Conservation (phyloP, 495 filamentous ascomycete species). For the Evernia prunastri region DNA sequence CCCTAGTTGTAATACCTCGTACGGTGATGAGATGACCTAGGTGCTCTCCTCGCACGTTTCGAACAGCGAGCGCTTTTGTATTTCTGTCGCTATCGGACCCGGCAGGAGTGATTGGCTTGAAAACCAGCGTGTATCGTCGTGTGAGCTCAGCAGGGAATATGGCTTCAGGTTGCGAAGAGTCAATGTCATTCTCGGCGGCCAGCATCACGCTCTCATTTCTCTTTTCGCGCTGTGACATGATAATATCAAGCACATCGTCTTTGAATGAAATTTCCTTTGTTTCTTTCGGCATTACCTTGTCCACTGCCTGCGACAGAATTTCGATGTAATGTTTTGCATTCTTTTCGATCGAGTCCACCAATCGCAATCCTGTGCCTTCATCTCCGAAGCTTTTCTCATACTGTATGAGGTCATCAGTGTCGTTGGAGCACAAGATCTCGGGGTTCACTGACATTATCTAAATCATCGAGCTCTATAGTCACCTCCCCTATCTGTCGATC, state of each 20-base stretch:
- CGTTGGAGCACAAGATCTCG: not conserved
- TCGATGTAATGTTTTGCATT: slow-evolving; percentile 97
- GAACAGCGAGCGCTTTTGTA: slow-evolving; percentile 81
- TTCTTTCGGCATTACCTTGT: slow-evolving; percentile 76
- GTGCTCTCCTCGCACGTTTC: slow-evolving; percentile 86
- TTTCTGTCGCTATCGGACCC: slow-evolving; percentile 55
- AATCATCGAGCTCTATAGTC: slow-evolving; percentile 82
- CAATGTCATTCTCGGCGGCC: slow-evolving; percentile 59
- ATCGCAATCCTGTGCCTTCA: slow-evolving; percentile 56
- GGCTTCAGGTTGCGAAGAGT: slow-evolving; percentile 44
- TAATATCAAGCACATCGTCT: slow-evolving; percentile 93
- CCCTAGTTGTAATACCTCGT: slow-evolving; percentile 87
- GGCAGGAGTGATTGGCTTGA: slow-evolving; percentile 78
- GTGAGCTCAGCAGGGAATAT: slow-evolving; percentile 89
- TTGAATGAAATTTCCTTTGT: slow-evolving; percentile 83
- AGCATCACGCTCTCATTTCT: slow-evolving; percentile 71
- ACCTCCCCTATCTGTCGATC: slow-evolving; percentile 69
- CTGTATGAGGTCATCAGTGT: slow-evolving; percentile 37
- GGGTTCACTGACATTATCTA: slow-evolving; percentile 54
- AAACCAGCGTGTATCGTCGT: slow-evolving; percentile 87
- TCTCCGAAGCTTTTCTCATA: slow-evolving; percentile 66
- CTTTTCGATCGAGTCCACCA: slow-evolving; percentile 76
- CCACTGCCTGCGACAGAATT: slow-evolving; percentile 78
- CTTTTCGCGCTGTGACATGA: slow-evolving; percentile 83
- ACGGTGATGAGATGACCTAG: slow-evolving; percentile 90